Conservation (phyloP, 257 asterid genomes). For the Solanum piurae region DNA sequence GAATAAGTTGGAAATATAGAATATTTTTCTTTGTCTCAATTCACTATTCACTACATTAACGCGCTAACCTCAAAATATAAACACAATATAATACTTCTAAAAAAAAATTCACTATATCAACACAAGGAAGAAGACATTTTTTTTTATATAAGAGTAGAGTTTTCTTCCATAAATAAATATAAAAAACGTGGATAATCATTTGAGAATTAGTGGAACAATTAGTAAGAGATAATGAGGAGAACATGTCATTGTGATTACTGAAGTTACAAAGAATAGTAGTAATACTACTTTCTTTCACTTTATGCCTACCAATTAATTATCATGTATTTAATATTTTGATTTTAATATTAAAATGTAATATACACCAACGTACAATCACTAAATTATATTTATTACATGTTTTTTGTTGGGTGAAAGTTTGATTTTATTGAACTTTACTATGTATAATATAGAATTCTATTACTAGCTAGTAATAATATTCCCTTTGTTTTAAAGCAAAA, state of each 20-base stretch:
- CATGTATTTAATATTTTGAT: background rate
- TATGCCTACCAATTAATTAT: background rate
- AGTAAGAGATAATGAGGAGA: background rate
- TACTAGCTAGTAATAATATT: background rate
- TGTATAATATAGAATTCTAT: background rate
- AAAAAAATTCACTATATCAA: no score
- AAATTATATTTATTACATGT: background rate
- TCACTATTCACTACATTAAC: background rate
- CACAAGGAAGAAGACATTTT: no score
- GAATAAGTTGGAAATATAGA: background rate
- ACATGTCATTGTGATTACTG: background rate
- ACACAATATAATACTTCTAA: no score
- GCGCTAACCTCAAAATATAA: background rate
- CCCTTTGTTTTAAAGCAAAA: background rate
- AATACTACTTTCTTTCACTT: background rate
- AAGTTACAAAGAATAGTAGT: background rate
- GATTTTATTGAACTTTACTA: background rate
- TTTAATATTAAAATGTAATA: no score
- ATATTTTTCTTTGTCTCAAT: no score
- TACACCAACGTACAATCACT: background rate
- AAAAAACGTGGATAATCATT: no score
- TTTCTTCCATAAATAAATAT: no score
- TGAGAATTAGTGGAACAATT: background rate
- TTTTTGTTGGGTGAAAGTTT: background rate
- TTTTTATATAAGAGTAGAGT: no score